Conservation (phyloP, 2,329 filamentous ascomycete genomes). For the Phoma herbarum region DNA sequence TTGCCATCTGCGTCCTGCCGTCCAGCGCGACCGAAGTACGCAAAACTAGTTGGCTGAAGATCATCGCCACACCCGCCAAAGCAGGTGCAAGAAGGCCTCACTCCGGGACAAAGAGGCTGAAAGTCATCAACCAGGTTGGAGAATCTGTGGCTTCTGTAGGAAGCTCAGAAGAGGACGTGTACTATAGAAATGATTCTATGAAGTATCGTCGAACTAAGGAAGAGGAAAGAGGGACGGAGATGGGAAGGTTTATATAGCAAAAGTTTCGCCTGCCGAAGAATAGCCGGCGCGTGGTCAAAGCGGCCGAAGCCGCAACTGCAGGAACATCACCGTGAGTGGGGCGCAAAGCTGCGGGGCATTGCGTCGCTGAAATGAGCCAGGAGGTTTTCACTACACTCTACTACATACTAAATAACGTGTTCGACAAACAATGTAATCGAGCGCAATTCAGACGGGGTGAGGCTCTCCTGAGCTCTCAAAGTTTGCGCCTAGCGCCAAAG, state of each 20-base stretch:
- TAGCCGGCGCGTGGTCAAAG: conserved; percentile 1
- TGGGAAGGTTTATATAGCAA: not conserved
- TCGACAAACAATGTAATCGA: not conserved
- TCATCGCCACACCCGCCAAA: conserved; percentile 95
- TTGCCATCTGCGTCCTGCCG: conserved; percentile 82
- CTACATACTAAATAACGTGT: not conserved
- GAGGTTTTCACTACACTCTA: conserved; percentile 3
- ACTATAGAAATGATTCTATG: conserved; percentile 82
- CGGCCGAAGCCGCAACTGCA: conserved; percentile 23
- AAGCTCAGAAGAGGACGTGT: conserved; percentile 91
- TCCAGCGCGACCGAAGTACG: conserved; percentile 78
- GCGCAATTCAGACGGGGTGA: not conserved
- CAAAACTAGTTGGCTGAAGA: conserved; percentile 79
- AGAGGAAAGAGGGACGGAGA: not conserved
- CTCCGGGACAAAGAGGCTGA: conserved; percentile 87
- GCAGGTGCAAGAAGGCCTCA: conserved; percentile 73
- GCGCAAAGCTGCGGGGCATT: conserved; percentile 22
- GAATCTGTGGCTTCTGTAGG: conserved; percentile 90
- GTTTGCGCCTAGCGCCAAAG: not conserved
- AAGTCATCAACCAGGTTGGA: conserved; percentile 90
- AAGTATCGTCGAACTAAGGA: conserved; percentile 29
- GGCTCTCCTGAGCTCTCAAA: not conserved
- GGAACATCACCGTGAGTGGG: conserved; percentile 21
- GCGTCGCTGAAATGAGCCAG: not conserved
- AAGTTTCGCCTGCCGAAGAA: conserved; percentile 4